A percentile compares a stretch with the other conserved stretches of the same genome.
Conservation (phyloP, 1,284 basidiomycete species). For the Rhodotorula sp. region DNA sequence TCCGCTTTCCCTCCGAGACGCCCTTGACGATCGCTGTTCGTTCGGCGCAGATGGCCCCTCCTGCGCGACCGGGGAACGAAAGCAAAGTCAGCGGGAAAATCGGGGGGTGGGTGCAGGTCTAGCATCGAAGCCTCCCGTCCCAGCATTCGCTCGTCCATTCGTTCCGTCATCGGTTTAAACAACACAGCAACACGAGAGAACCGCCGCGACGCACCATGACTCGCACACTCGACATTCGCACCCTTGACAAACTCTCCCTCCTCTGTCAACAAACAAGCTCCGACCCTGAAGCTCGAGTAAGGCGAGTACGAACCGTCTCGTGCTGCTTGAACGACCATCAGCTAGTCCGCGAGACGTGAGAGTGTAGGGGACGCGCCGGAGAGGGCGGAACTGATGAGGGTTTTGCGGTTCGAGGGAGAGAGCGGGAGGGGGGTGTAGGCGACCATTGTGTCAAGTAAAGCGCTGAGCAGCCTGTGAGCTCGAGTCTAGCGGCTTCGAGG, state of each 20-base stretch:
- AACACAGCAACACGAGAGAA: neutral
- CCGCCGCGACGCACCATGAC: slow-evolving; percentile 42
- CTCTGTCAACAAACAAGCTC: slow-evolving; percentile 48
- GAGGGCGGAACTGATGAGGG: slow-evolving; percentile 19
- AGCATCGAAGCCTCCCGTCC: too few species aligned
- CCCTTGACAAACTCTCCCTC: slow-evolving; percentile 49
- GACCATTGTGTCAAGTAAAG: slow-evolving; percentile 5
- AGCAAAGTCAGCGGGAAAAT: neutral
- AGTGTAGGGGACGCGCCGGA: slow-evolving; percentile 2
- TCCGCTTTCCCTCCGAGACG: slow-evolving; percentile 61
- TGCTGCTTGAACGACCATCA: slow-evolving; percentile 7
- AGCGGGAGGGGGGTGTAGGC: slow-evolving; percentile 17
- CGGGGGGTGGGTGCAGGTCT: neutral
- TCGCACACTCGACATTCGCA: slow-evolving; percentile 52
- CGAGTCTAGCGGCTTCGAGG: neutral
- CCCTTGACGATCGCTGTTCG: slow-evolving; percentile 80
- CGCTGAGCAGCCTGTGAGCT: too few species aligned
- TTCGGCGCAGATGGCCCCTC: slow-evolving; percentile 73
- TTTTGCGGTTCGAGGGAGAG: slow-evolving; percentile 8
- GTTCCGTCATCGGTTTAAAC: neutral
- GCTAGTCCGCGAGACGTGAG: neutral
- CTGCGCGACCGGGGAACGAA: too few species aligned
- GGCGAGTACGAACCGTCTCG: slow-evolving; percentile 37
- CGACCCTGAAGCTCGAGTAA: slow-evolving; percentile 50
- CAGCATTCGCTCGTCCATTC: neutral